Base-by-base conservation (phyloP, 2,329 filamentous ascomycete species). In the Arthroderma sp. region DNA sequence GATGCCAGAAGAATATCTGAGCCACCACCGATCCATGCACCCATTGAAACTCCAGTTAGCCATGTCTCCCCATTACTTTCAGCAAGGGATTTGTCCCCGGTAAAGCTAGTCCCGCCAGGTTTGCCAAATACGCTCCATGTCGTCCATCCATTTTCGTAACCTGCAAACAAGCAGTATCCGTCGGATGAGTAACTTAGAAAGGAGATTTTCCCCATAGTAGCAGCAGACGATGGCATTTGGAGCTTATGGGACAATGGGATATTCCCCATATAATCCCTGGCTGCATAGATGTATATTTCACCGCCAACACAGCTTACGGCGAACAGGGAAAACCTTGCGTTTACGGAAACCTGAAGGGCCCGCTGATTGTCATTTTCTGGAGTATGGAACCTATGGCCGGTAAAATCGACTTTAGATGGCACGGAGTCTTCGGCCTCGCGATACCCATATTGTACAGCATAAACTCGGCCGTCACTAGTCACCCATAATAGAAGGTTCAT, bases 121-220 rank as follows among this genome's bases (percentile, higher is more conserved):
- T 95, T 96, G 35, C 93, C 93, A 71, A 95, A 98, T 38, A 97
- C 93, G 69, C 91, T 97, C 91, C 91, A 98, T 51, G 85, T 91
- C 3, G 88, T 86, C 93, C 93, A 98, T 0, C 93, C 94, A 59
- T 85, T 84, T 65, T 93, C 85, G 67, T 91, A 97, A 1, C 91
- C 93, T 44, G 87, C 90, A 71, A 98, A 96, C 7, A 98, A 79
- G 69, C 91, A 95, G 70, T 97, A 96, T 17, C 93, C 93, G 70
- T 98, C 93, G 0, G 91, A 90, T 0, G 93, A 96, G 74, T 95
- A 98, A 60, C 75, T 83, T 62, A 98, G 72, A 31, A 84, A 86
- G 1, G 82, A 89, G 55, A 96, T 74, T 11, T 74, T 71, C 0
- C 93, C 93, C 1, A 88, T 84, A 15, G 81, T 79, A 17, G 78